phyloP scores from a whole-genome alignment of 2,329 filamentous ascomycete species.

The Clonostachys rhizophaga region DNA sequence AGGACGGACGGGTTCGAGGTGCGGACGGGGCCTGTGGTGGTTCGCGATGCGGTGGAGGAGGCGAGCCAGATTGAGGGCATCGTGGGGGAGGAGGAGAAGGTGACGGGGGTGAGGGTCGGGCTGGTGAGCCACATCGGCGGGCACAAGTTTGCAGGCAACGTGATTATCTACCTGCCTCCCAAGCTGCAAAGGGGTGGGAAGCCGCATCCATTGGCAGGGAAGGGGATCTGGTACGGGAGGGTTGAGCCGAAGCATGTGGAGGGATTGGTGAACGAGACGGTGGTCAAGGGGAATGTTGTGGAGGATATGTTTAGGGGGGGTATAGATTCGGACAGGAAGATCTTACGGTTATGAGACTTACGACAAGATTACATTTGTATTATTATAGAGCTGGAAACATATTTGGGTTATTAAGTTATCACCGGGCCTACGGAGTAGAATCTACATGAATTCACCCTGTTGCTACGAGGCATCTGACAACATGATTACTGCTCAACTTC shows the following conservation, averaged over 20 bases:
- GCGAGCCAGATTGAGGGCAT: constrained; percentile 9
- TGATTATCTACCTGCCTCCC: constrained; percentile 75
- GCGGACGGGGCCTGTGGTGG: constrained; percentile 35
- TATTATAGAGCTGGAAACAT: no score
- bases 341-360: constrained; percentile 35
- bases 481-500: no score
- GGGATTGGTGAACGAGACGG: constrained; percentile 68
- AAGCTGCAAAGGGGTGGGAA: constrained; percentile 26
- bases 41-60: constrained; percentile 20
- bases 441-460: no score
- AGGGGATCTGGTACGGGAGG: constrained; percentile 78
- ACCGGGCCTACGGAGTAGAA: no score
- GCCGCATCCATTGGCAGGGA: constrained; percentile 58
- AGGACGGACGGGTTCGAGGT: constrained; percentile 40
- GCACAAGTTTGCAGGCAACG: constrained; percentile 82
- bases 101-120: constrained; percentile 53
- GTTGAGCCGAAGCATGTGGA: constrained; percentile 73
- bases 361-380: background rate
- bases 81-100: background rate
- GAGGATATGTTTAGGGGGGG: constrained; percentile 69
- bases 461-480: no score
- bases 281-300: constrained; percentile 63
- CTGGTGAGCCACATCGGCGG: constrained; percentile 78
- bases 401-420: no score
- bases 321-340: constrained; percentile 49